These are phyloP conservation scores for Marasmius sp. DNA, from an alignment of 1,284 basidiomycete species.

Conservation along the genomic window DNA sequence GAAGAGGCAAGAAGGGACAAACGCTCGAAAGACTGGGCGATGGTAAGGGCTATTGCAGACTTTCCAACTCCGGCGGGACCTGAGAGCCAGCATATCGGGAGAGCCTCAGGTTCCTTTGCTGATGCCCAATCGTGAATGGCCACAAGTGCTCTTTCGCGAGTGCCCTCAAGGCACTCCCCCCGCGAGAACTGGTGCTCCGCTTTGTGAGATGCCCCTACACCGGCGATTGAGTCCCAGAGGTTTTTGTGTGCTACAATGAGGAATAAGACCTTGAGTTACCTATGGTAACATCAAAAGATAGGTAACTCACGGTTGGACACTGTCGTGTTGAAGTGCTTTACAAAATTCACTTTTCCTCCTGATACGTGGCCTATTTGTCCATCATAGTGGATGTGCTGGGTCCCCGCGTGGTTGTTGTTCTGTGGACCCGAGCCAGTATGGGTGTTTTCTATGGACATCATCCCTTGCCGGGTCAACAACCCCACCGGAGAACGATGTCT, in stretches of 20 bases:
- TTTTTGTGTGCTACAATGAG: not conserved
- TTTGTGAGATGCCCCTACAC: not conserved
- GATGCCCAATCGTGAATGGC: constrained; percentile 12
- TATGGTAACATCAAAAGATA: too few species aligned
- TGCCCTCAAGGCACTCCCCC: constrained; percentile 12
- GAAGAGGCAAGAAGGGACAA: constrained; percentile 10
- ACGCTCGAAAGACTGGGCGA: constrained; percentile 11
- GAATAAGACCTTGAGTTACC: too few species aligned
- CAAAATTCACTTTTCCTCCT: too few species aligned
- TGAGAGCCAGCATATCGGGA: constrained; percentile 15
- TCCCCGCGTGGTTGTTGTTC: too few species aligned
- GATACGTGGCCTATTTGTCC: too few species aligned
- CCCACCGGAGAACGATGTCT: too few species aligned
- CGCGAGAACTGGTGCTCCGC: not conserved
- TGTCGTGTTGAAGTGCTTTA: too few species aligned
- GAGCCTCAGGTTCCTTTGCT: not conserved
- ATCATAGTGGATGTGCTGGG: too few species aligned
- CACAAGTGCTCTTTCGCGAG: constrained; percentile 10
- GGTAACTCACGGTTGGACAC: too few species aligned
- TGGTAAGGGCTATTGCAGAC: constrained; percentile 17
- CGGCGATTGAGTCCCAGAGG: not conserved
- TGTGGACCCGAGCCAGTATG: too few species aligned
- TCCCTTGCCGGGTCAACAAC: too few species aligned
- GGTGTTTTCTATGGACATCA: too few species aligned
- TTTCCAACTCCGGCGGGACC: constrained; percentile 19